Conservation (phyloP, 192 early-diverging fungal genomes). For the Backusella parvicylindrica region DNA sequence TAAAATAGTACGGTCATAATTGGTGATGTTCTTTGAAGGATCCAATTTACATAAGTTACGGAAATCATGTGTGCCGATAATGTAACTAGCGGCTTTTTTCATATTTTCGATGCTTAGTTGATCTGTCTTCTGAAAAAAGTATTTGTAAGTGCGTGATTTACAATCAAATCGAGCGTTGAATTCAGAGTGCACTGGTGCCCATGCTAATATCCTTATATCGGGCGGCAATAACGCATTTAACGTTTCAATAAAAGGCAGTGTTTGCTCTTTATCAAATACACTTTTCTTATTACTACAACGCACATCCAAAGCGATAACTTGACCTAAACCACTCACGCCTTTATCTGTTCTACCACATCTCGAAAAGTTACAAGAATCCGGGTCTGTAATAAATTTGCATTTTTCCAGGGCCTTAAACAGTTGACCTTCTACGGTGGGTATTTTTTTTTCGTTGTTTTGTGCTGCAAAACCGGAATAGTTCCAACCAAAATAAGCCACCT, state of each 20-base stretch:
- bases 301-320: constrained; percentile 78
- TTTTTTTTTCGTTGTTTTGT: constrained; percentile 53
- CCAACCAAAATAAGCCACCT: constrained; percentile 90
- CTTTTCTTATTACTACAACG: constrained; percentile 29
- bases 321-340: constrained; percentile 90
- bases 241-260: constrained; percentile 73
- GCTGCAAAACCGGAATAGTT: constrained; percentile 82
- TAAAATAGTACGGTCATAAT: constrained; percentile 77
- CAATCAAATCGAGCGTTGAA: constrained; percentile 92
- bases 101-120: constrained; percentile 72
- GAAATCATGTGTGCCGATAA: constrained; percentile 86
- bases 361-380: constrained; percentile 69
- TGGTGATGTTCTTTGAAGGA: constrained; percentile 74
- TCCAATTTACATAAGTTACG: constrained; percentile 96
- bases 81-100: constrained; percentile 66
- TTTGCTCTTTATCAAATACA: neutral
- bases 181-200: constrained; percentile 72
- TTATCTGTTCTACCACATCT: constrained; percentile 84
- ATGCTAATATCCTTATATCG: constrained; percentile 87
- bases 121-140: constrained; percentile 74
- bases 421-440: constrained; percentile 79
- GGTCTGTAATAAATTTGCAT: constrained; percentile 70
- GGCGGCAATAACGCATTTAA: constrained; percentile 79
- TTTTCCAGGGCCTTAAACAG: constrained; percentile 76
- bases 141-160: constrained; percentile 80